Conservation (phyloP, 768 basidiomycete species). For the Pulveroboletus sp. region DNA sequence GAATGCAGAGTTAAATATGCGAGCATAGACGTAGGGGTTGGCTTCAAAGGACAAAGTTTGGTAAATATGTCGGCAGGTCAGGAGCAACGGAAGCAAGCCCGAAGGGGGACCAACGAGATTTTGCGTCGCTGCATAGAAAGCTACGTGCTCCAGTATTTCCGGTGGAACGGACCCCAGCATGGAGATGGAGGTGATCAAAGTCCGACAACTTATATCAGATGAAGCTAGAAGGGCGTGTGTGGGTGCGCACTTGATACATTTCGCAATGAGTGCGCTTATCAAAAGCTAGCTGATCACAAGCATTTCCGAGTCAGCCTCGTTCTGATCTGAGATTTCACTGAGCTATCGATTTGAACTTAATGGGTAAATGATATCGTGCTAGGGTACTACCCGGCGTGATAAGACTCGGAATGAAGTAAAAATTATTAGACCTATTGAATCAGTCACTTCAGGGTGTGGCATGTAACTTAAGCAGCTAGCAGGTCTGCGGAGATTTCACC, state of each 20-base stretch:
- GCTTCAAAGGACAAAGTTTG: constrained; percentile 45
- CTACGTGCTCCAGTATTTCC: constrained; percentile 80
- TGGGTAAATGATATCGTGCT: too few species aligned
- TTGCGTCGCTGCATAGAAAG: constrained; percentile 57
- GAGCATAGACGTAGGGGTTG: constrained; percentile 72
- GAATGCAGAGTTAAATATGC: constrained; percentile 67
- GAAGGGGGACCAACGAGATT: constrained; percentile 59
- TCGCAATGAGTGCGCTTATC: background rate
- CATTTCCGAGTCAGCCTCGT: too few species aligned
- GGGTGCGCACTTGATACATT: background rate
- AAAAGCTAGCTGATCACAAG: too few species aligned
- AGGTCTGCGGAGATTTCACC: constrained; percentile 16
- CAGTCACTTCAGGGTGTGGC: background rate
- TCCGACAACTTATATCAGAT: background rate
- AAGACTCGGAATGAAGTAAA: too few species aligned
- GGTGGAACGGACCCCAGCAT: constrained; percentile 56
- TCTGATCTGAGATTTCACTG: too few species aligned
- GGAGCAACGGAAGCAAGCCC: constrained; percentile 53
- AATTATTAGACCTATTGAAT: too few species aligned
- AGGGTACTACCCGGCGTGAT: too few species aligned
- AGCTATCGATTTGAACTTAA: too few species aligned
- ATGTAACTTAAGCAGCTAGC: background rate
- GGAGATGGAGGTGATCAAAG: constrained; percentile 16
- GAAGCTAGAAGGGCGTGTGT: background rate
- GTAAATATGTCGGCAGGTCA: constrained; percentile 47